phyloP scores from a whole-genome alignment of 2,329 filamentous ascomycete species.

The Sporothrix variecibatus region DNA sequence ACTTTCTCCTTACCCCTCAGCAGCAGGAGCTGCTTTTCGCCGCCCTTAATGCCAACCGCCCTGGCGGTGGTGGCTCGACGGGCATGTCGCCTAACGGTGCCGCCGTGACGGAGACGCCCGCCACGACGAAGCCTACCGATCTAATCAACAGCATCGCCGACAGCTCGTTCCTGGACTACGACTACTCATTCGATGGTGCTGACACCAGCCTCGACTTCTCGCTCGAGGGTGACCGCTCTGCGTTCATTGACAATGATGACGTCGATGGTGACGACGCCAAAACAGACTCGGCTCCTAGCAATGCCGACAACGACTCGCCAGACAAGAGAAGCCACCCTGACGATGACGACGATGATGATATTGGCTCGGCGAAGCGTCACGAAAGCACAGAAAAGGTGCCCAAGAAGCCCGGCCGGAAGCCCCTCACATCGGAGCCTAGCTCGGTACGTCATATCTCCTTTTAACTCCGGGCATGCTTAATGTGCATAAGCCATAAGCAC shows the following conservation, averaged over 20 bases:
- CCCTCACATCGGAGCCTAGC: constrained; percentile 90
- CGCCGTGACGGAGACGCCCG: constrained; percentile 51
- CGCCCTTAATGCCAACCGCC: constrained; percentile 71
- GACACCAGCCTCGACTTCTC: constrained; percentile 79
- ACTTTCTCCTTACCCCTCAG: constrained; percentile 71
- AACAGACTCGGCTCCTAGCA: constrained; percentile 49
- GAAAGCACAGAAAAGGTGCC: constrained; percentile 82
- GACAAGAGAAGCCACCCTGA: constrained; percentile 75
- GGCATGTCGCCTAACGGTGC: constrained; percentile 38
- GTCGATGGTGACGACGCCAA: constrained; percentile 36
- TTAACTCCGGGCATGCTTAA: constrained; percentile 18
- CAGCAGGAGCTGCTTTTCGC: constrained; percentile 76
- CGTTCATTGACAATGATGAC: constrained; percentile 58
- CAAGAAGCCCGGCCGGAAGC: constrained; percentile 97
- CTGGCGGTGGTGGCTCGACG: constrained; percentile 38
- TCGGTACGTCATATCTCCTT: constrained; percentile 67
- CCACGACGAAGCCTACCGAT: constrained; percentile 50
- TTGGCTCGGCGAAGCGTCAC: constrained; percentile 65
- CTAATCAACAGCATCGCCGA: constrained; percentile 61
- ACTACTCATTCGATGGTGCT: constrained; percentile 68
- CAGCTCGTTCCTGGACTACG: constrained; percentile 82
- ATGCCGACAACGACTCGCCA: constrained; percentile 61
- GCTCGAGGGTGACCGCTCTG: constrained; percentile 56
- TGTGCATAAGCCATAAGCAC: not conserved
- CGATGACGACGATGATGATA: constrained; percentile 63